Evolutionary conservation across 2,329 filamentous ascomycete genomes (phyloP).

Genomic region (Talaromyces sp.): DNA sequence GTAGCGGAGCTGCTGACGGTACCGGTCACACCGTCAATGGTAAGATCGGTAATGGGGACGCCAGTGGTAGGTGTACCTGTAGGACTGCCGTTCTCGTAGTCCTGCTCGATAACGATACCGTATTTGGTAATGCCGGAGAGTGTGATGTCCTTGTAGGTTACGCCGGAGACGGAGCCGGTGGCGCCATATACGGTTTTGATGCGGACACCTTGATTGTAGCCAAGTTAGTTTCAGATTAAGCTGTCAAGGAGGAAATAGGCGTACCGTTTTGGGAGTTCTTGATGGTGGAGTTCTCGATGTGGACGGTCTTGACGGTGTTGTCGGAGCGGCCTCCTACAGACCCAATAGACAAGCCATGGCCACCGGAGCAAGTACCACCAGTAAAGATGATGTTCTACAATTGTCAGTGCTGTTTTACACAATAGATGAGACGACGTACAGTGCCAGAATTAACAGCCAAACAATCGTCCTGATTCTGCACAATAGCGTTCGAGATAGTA

Average conservation of each 20-base stretch:
- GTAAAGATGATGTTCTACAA: conserved; percentile 46
- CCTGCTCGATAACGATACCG: conserved; percentile 58
- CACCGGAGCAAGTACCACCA: conserved; percentile 41
- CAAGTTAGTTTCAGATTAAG: neutral
- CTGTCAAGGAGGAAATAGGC: conserved; percentile 6
- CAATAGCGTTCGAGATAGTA: conserved; percentile 50
- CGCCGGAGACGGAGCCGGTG: conserved; percentile 50
- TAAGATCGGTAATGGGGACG: conserved; percentile 34
- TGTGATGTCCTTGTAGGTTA: conserved; percentile 54
- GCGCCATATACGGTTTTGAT: conserved; percentile 55
- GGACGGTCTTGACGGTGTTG: conserved; percentile 53
- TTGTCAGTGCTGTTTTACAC: neutral
- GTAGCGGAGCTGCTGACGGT: conserved; percentile 48
- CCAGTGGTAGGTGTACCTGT: conserved; percentile 38
- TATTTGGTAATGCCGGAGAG: conserved; percentile 51
- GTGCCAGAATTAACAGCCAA: conserved; percentile 55
- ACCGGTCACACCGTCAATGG: conserved; percentile 40
- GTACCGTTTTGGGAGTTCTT: conserved; percentile 38
- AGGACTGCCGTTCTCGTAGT: conserved; percentile 51
- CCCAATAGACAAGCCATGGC: conserved; percentile 34
- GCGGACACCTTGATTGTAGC: conserved; percentile 44
- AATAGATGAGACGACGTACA: conserved; percentile 18
- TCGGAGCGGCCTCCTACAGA: conserved; percentile 47
- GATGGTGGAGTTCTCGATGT: conserved; percentile 50
- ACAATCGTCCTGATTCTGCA: conserved; percentile 62